Conservation (phyloP, 2,329 filamentous ascomycete genomes). For the Botrytis deweyae region DNA sequence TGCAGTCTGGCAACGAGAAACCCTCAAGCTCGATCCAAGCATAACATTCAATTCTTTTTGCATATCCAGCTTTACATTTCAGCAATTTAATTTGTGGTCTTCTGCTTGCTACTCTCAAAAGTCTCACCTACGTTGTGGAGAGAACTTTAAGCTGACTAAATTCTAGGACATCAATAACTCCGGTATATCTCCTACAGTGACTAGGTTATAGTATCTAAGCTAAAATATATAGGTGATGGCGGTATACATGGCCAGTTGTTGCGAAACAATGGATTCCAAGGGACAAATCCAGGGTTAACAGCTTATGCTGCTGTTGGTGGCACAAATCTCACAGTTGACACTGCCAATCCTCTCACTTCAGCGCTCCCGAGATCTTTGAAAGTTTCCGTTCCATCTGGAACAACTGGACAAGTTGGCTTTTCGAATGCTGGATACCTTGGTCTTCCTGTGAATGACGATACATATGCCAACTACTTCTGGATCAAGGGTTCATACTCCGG, state of each 20-base stretch:
- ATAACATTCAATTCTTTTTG: background rate
- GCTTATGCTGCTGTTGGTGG: slow-evolving; percentile 24
- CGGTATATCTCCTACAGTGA: background rate
- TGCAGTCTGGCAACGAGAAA: background rate
- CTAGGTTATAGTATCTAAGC: background rate
- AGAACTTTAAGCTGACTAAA: background rate
- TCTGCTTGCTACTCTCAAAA: background rate
- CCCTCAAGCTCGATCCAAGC: background rate
- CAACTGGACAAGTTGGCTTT: slow-evolving; percentile 36
- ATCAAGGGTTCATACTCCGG: slow-evolving; percentile 27
- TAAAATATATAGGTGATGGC: slow-evolving; percentile 51
- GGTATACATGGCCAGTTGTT: slow-evolving; percentile 71
- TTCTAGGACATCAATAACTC: slow-evolving; percentile 21
- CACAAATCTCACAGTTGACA: slow-evolving; percentile 22
- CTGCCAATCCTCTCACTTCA: slow-evolving; percentile 20
- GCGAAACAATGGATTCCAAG: slow-evolving; percentile 67
- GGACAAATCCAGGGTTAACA: slow-evolving; percentile 23
- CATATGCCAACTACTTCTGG: slow-evolving; percentile 28
- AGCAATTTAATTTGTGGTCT: background rate
- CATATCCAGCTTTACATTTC: background rate
- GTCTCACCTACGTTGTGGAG: background rate
- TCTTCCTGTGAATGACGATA: slow-evolving; percentile 30
- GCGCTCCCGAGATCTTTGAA: slow-evolving; percentile 25
- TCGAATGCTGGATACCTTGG: slow-evolving; percentile 37
- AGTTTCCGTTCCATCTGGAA: slow-evolving; percentile 24